A percentile compares a stretch with the other conserved stretches of the same genome.
These are phyloP conservation scores for Neonectria ditissima DNA, from an alignment of 2,329 filamentous ascomycete genomes.

Conservation along the genomic window DNA sequence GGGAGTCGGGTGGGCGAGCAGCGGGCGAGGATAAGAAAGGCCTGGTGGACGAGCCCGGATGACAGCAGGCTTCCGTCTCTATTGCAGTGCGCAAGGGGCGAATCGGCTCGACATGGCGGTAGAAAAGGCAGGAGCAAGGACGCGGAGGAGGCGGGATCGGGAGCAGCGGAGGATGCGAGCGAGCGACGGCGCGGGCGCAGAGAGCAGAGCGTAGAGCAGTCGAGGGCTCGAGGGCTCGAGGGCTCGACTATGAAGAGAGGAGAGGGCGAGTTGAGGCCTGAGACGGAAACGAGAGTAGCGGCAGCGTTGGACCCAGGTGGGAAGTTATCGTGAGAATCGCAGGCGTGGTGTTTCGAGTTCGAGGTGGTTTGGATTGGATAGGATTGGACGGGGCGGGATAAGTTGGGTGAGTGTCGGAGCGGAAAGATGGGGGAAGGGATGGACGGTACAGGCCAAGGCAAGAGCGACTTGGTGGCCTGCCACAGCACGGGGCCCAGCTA, in stretches of 20 bases:
- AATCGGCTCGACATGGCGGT: conserved; percentile 49
- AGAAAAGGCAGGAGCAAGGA: conserved; percentile 26
- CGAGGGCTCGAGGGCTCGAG: conserved; percentile 6
- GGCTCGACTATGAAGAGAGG: not conserved
- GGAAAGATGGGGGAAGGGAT: conserved; percentile 40
- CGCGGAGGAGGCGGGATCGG: conserved; percentile 33
- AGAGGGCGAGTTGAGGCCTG: conserved; percentile 1
- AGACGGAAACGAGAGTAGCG: conserved; percentile 18
- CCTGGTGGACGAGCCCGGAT: conserved; percentile 46
- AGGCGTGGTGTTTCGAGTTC: conserved; percentile 40
- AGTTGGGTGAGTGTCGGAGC: conserved; percentile 35
- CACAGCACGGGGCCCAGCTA: conserved; percentile 25
- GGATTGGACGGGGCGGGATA: conserved; percentile 36
- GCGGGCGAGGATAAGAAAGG: conserved; percentile 34
- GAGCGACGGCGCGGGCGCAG: conserved; percentile 20
- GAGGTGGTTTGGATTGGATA: conserved; percentile 33
- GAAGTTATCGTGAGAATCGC: conserved; percentile 40
- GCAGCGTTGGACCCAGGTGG: conserved; percentile 26
- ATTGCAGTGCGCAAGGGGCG: conserved; percentile 45
- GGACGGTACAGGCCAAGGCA: conserved; percentile 38
- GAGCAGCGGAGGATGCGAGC: conserved; percentile 23
- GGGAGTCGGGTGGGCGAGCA: conserved; percentile 32
- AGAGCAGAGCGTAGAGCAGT: conserved; percentile 8
- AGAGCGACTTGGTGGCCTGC: conserved; percentile 25
- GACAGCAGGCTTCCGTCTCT: conserved; percentile 50